A percentile compares a stretch with the other conserved stretches of the same genome.
These are phyloP conservation scores for Trichoderma pleuroti DNA, from an alignment of 2,329 filamentous ascomycete species.

Conservation along the genomic window DNA sequence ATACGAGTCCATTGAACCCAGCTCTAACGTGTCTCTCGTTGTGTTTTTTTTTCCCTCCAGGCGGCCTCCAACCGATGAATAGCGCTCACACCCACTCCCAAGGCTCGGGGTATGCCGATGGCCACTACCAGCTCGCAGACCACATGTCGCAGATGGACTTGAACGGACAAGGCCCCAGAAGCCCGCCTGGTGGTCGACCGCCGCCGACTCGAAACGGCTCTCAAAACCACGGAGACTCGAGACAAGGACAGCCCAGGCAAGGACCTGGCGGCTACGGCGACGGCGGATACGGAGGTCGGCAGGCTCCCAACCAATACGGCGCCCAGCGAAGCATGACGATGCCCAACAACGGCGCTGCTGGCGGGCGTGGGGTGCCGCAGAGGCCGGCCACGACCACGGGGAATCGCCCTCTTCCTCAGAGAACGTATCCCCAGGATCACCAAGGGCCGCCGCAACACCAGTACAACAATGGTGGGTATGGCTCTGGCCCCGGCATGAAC, in stretches of 20 bases:
- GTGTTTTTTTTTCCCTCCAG: not conserved
- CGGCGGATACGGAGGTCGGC: slow-evolving; percentile 23
- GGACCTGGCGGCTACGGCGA: slow-evolving; percentile 27
- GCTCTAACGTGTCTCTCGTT: not conserved
- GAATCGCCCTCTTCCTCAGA: slow-evolving; percentile 50
- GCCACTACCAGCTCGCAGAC: slow-evolving; percentile 28
- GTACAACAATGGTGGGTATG: slow-evolving; percentile 15
- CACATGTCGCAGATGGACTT: slow-evolving; percentile 38
- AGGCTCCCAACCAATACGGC: slow-evolving; percentile 39
- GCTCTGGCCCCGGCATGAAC: slow-evolving; percentile 23
- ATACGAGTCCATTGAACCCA: not conserved
- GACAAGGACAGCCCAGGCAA: slow-evolving; percentile 29
- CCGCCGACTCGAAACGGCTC: slow-evolving; percentile 27
- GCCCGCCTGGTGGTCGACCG: slow-evolving; percentile 22
- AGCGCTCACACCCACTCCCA: slow-evolving; percentile 31
- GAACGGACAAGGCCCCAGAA: slow-evolving; percentile 29
- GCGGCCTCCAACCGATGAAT: slow-evolving; percentile 32
- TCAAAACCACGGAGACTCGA: slow-evolving; percentile 34
- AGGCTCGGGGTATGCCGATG: slow-evolving; percentile 26
- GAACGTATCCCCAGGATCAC: slow-evolving; percentile 42
- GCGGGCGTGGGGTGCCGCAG: slow-evolving; percentile 42
- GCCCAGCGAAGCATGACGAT: slow-evolving; percentile 60
- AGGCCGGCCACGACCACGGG: slow-evolving; percentile 55
- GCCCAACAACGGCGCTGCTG: slow-evolving; percentile 48
- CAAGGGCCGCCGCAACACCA: not conserved